A percentile compares a stretch with the other conserved stretches of the same genome.
These are phyloP conservation scores for Dactylellina parvicollis DNA, from an alignment of 2,329 filamentous ascomycete genomes.

Conservation along the genomic window DNA sequence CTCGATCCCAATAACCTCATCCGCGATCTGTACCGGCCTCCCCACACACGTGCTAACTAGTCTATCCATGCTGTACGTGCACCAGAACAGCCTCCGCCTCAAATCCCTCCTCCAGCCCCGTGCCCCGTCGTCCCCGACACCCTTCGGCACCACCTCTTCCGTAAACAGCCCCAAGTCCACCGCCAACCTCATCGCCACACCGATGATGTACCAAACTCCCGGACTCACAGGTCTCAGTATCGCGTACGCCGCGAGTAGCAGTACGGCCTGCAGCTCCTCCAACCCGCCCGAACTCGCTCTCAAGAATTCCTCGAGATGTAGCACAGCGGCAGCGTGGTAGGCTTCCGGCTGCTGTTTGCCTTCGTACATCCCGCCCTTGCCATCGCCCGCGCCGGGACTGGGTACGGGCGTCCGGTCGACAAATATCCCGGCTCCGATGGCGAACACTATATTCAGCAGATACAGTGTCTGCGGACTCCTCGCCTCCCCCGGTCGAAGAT, in stretches of 20 bases:
- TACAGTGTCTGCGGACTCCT: conserved; percentile 76
- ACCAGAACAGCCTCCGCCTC: conserved; percentile 92
- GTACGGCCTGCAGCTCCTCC: conserved; percentile 91
- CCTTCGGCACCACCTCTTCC: conserved; percentile 72
- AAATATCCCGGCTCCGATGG: conserved; percentile 93
- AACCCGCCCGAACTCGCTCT: conserved; percentile 83
- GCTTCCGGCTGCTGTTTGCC: conserved; percentile 79
- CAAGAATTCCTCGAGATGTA: conserved; percentile 87
- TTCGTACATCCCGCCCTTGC: conserved; percentile 17
- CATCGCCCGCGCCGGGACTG: conserved; percentile 53
- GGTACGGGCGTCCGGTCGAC: conserved; percentile 67
- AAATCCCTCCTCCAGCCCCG: conserved; percentile 87
- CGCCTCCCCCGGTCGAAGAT: conserved; percentile 68
- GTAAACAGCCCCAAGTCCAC: conserved; percentile 93
- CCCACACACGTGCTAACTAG: conserved; percentile 94
- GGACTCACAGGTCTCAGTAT: conserved; percentile 89
- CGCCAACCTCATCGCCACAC: conserved; percentile 87
- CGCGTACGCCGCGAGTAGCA: conserved; percentile 90
- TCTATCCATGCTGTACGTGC: conserved; percentile 93
- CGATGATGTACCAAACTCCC: conserved; percentile 96
- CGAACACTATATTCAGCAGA: conserved; percentile 95
- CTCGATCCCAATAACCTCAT: conserved; percentile 94
- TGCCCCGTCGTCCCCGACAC: conserved; percentile 70
- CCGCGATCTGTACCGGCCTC: conserved; percentile 91
- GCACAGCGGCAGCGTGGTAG: conserved; percentile 93